phyloP scores from a whole-genome alignment of 1,284 basidiomycete genomes.

The Boletus smithii region DNA sequence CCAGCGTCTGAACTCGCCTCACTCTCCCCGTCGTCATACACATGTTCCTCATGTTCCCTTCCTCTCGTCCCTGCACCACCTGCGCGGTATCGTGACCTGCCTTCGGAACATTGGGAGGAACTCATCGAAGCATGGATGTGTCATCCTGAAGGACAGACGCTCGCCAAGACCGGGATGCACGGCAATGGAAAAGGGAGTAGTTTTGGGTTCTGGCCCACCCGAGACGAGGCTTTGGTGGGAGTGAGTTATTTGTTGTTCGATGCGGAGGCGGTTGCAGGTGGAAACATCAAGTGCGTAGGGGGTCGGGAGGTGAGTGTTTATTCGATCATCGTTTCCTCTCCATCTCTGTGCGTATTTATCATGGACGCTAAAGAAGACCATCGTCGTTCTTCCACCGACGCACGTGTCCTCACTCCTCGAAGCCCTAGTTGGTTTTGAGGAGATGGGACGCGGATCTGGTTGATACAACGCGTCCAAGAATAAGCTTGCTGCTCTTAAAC shows the following conservation, averaged over 20 bases:
- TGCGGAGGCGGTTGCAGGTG: slow-evolving; percentile 50
- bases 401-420: slow-evolving; percentile 34
- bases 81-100: slow-evolving; percentile 74
- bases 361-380: slow-evolving; percentile 87
- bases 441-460: slow-evolving; percentile 47
- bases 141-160: slow-evolving; percentile 77
- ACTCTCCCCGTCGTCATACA: slow-evolving; percentile 57
- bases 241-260: slow-evolving; percentile 83
- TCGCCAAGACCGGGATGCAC: slow-evolving; percentile 59
- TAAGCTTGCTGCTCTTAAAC: slow-evolving; percentile 56
- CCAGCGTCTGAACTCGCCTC: slow-evolving; percentile 62
- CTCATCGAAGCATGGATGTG: slow-evolving; percentile 98
- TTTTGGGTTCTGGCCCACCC: slow-evolving; percentile 74
- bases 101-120: slow-evolving; percentile 96
- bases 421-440: slow-evolving; percentile 53
- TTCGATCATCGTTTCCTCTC: slow-evolving; percentile 12
- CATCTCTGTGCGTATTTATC: slow-evolving; percentile 14
- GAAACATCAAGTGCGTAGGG: slow-evolving; percentile 51
- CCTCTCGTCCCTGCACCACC: slow-evolving; percentile 57
- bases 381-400: slow-evolving; percentile 73
- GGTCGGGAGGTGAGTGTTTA: slow-evolving; percentile 53
- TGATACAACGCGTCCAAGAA: slow-evolving; percentile 90
- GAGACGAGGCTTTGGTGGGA: slow-evolving; percentile 74
- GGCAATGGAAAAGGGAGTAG: not conserved
- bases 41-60: slow-evolving; percentile 74